phyloP scores from a whole-genome alignment of 202 grass and related monocot species.

The Saccharum hybrid region DNA sequence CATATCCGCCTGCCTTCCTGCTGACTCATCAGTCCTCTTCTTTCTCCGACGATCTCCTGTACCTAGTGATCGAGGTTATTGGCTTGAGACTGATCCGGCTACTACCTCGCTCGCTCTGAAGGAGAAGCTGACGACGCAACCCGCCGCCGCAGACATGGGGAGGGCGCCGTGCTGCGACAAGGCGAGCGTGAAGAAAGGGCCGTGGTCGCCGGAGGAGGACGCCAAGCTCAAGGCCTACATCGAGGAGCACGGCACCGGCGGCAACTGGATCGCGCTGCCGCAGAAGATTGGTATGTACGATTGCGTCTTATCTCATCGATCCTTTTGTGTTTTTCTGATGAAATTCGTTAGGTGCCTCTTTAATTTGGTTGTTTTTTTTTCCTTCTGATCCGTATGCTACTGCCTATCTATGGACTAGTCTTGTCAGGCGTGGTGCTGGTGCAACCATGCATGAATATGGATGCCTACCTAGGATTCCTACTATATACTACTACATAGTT shows the following conservation, averaged over 20 bases:
- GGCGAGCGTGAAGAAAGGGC: constrained; percentile 95
- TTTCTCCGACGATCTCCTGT: background rate
- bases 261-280: constrained; percentile 99
- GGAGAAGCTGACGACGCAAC: background rate
- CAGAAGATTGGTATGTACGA: constrained; percentile 81
- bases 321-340: background rate
- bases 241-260: constrained; percentile 86
- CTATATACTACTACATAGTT: background rate
- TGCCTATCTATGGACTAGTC: background rate
- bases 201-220: constrained; percentile 97
- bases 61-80: too few species aligned
- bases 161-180: constrained; percentile 99
- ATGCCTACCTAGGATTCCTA: background rate
- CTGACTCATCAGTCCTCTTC: background rate
- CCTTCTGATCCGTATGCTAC: constrained; percentile 11
- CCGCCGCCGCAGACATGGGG: constrained; percentile 57
- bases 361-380: background rate
- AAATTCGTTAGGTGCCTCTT: background rate
- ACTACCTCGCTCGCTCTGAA: background rate
- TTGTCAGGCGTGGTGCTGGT: constrained; percentile 17
- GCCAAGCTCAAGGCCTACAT: constrained; percentile 91
- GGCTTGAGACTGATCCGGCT: background rate
- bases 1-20: background rate
- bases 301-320: background rate
- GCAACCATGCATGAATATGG: background rate